Conservation (phyloP, 2,329 filamentous ascomycete genomes). For the Pseudogymnoascus sp. region DNA sequence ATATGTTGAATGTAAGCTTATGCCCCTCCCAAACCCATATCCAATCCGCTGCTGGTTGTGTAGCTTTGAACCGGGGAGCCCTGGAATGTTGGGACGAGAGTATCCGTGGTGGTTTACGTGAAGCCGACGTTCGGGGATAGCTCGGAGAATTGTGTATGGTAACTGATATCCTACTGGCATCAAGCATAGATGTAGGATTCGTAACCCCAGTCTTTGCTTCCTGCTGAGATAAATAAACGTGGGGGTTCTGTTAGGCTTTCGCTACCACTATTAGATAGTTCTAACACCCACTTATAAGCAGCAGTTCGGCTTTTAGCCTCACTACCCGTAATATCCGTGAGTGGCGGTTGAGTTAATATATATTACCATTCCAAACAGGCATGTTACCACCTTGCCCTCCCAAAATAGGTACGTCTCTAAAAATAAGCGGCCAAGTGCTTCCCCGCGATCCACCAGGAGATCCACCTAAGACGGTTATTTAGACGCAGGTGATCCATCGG, state of each 20-base stretch:
- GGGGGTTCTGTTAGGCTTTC: background rate
- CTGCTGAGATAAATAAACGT: background rate
- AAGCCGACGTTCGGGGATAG: background rate
- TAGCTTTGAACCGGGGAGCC: background rate
- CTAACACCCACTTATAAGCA: no score
- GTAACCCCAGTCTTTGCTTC: background rate
- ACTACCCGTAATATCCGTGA: background rate
- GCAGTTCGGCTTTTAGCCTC: background rate
- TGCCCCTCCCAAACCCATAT: slow-evolving; percentile 24
- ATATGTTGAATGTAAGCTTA: slow-evolving; percentile 20
- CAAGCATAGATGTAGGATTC: background rate
- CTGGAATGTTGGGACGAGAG: background rate
- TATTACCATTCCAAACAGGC: background rate
- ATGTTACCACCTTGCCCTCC: background rate
- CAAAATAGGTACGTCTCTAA: background rate
- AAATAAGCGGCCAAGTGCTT: background rate
- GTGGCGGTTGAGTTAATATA: background rate
- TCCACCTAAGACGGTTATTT: background rate
- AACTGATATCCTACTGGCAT: background rate
- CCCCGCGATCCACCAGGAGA: background rate
- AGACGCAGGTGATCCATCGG: background rate
- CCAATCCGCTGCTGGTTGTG: background rate
- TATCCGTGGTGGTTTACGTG: background rate
- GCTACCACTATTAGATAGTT: background rate
- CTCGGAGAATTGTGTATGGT: background rate